Evolutionary conservation across 2,329 filamentous ascomycete genomes (phyloP).

Genomic region (Chaetomiaceae sp.): DNA sequence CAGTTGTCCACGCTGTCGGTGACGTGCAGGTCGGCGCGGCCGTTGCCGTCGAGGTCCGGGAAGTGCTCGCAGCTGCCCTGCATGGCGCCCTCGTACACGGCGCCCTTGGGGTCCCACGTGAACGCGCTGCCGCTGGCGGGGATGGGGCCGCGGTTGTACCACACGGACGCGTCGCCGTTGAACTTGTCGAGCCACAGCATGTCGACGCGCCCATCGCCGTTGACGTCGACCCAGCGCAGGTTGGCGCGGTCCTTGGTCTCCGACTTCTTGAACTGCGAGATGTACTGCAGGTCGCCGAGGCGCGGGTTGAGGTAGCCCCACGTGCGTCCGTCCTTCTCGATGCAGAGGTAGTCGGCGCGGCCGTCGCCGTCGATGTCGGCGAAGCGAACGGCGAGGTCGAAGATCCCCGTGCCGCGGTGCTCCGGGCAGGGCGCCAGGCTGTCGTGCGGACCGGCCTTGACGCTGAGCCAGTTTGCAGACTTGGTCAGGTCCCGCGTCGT

Average conservation of each 20-base stretch:
- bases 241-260: background rate
- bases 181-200: too few species aligned
- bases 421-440: background rate
- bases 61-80: conserved; percentile 23
- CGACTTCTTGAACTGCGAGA: background rate
- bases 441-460: too few species aligned
- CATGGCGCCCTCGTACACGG: background rate
- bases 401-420: background rate
- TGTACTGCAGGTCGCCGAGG: too few species aligned
- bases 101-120: background rate
- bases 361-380: conserved; percentile 9
- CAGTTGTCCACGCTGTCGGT: conserved; percentile 12
- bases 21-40: conserved; percentile 25
- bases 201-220: background rate
- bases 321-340: conserved; percentile 13
- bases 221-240: background rate
- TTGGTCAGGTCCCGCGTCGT: background rate
- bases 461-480: background rate
- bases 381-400: background rate
- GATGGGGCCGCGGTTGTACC: conserved; percentile 29
- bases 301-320: conserved; percentile 3
- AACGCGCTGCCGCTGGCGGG: background rate
- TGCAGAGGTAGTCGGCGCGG: conserved; percentile 10
- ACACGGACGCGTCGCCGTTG: conserved; percentile 26
- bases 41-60: conserved; percentile 15